Evolutionary conservation across 2,329 filamentous ascomycete genomes (phyloP).

Genomic region (Ophiostoma angusticollis): DNA sequence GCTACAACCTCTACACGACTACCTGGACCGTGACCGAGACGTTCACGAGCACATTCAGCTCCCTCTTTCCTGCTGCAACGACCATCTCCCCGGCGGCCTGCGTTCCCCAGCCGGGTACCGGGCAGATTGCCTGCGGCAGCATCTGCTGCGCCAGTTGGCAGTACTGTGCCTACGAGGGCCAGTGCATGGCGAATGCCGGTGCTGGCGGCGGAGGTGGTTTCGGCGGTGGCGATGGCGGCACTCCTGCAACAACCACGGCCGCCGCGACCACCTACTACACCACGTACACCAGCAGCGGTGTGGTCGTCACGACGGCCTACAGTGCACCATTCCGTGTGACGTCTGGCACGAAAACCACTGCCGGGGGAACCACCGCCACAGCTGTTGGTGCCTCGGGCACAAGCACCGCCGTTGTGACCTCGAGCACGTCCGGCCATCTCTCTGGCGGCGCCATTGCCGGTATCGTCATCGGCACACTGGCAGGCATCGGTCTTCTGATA

Average conservation of each 20-base stretch:
- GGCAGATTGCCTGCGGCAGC: slow-evolving; percentile 49
- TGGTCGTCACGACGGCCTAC: slow-evolving; percentile 41
- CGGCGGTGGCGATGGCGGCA: slow-evolving; percentile 16
- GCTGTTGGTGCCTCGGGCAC: slow-evolving; percentile 32
- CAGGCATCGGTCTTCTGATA: slow-evolving; percentile 52
- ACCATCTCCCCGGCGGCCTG: slow-evolving; percentile 31
- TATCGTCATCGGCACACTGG: slow-evolving; percentile 63
- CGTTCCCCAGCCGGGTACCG: slow-evolving; percentile 31
- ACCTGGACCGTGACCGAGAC: slow-evolving; percentile 50
- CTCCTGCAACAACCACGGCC: slow-evolving; percentile 20
- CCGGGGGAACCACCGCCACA: slow-evolving; percentile 39
- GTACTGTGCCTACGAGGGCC: slow-evolving; percentile 47
- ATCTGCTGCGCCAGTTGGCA: slow-evolving; percentile 61
- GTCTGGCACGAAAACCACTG: too few species aligned
- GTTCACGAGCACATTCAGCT: slow-evolving; percentile 46
- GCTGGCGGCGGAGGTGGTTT: too few species aligned
- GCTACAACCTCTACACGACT: slow-evolving; percentile 31
- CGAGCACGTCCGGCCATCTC: slow-evolving; percentile 29
- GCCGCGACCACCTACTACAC: slow-evolving; percentile 21
- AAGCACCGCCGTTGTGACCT: slow-evolving; percentile 37
- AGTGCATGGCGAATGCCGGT: slow-evolving; percentile 41
- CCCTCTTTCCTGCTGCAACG: slow-evolving; percentile 30
- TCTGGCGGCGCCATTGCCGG: slow-evolving; percentile 66
- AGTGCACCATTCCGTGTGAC: slow-evolving; percentile 38
- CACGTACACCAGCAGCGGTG: slow-evolving; percentile 25